Evolutionary conservation across 2,329 filamentous ascomycete genomes (phyloP).

Genomic region (Myriangium duriaei): DNA sequence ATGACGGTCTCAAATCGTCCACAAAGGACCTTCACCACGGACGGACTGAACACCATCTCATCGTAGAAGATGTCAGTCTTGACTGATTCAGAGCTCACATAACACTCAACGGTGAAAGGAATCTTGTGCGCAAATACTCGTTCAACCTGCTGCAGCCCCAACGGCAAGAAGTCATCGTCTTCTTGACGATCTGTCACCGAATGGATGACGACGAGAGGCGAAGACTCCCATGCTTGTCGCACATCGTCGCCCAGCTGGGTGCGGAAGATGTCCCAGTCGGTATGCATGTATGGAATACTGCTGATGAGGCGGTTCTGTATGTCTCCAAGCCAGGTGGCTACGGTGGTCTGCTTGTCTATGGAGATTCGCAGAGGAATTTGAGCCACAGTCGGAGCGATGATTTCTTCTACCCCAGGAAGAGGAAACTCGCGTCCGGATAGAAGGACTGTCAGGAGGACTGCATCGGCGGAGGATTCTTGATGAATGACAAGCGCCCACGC

Average conservation of each 20-base stretch:
- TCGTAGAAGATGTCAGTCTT: no score
- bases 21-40: no score
- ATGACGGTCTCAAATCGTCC: no score
- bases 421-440: slow-evolving; percentile 25
- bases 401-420: slow-evolving; percentile 24
- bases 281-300: background rate
- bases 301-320: background rate
- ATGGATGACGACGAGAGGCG: slow-evolving; percentile 1
- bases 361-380: slow-evolving; percentile 31
- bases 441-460: slow-evolving; percentile 36
- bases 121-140: no score
- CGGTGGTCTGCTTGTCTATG: background rate
- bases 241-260: background rate
- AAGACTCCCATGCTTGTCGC: background rate
- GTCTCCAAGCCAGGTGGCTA: background rate
- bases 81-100: no score
- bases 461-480: slow-evolving; percentile 33
- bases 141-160: no score
- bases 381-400: slow-evolving; percentile 29
- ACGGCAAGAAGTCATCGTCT: slow-evolving; percentile 17
- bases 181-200: no score
- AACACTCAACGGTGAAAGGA: no score
- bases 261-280: background rate
- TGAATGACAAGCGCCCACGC: slow-evolving; percentile 25
- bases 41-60: no score